A percentile compares a stretch with the other conserved stretches of the same genome.
phyloP scores from a whole-genome alignment of 176 grass and related monocot species.

The Oryza glumipatula region DNA sequence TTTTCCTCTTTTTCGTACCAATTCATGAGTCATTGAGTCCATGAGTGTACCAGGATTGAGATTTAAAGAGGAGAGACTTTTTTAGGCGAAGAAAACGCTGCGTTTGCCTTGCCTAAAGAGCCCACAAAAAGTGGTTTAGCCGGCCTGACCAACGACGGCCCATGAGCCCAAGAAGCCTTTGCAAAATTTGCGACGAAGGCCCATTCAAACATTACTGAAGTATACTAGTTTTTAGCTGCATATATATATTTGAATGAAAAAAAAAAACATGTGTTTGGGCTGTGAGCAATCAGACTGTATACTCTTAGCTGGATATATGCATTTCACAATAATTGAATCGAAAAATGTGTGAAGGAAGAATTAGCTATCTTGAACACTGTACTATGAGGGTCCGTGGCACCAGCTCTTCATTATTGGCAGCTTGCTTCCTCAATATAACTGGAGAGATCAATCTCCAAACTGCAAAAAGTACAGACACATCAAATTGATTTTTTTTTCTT shows the following conservation, averaged over 20 bases:
- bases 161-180: background rate
- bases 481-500: background rate
- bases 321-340: background rate
- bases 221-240: background rate
- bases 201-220: background rate
- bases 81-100: background rate
- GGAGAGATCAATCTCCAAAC: conserved; percentile 83
- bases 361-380: conserved; percentile 44
- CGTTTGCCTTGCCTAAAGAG: background rate
- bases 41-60: background rate
- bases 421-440: conserved; percentile 42
- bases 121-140: background rate
- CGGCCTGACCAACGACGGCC: background rate
- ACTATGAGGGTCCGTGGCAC: conserved; percentile 29
- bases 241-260: background rate
- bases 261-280: background rate
- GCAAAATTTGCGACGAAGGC: background rate
- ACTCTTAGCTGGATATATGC: conserved; percentile 3
- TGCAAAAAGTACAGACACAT: conserved; percentile 31
- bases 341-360: background rate
- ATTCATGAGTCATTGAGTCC: too few species aligned
- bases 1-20: background rate
- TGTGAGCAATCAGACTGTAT: background rate
- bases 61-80: background rate
- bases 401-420: conserved; percentile 34